Base-by-base conservation (phyloP, 176 grass and related monocot species). In the Carex cristatella region DNA sequence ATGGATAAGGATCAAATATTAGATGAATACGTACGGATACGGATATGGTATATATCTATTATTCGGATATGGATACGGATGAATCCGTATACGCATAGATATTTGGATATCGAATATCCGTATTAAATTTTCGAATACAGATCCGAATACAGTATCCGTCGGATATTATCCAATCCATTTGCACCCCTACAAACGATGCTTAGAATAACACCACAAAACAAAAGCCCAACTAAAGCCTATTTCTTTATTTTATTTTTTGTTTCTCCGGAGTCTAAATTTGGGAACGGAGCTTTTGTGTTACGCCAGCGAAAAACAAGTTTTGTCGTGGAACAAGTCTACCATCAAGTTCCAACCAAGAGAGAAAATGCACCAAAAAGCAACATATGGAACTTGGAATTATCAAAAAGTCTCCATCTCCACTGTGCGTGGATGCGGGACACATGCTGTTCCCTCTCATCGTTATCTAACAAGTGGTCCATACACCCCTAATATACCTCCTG, bases 341-440 rank as follows among this genome's bases (percentile, higher is more conserved):
- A 54, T 31, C 0, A 48, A 8, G 70, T 74, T 49, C 7, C 44
- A 31, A 76, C 2, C 44, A 31, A 7, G 70, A n/a, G 15, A 54
- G 30, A 48, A 76, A 53, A 76, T 51, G 71, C 71, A 54, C 71
- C 85, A 65, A 68, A 56, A 31, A 79, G 60, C 46, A 30, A 66
- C 16, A 55, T 80, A 66, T 80, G 84, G 60, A 65, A 79, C 10
- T 79, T 86, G 84, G 73, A 65, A 79, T 73, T 69, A 69, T 28
- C 40, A 56, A 58, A 54, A 68, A 80, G 84, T 86, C 57, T 59
- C 73, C 58, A 79, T 86, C 76, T 79, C 74, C 84, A 86, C 60
- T 86, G 74, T 76, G 40, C 35, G 31, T 80, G 74, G 84, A 83
- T 82, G 79, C 79, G 33, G 56, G 61, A 82, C 61, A 67, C 58